phyloP scores from a whole-genome alignment of 805 yeast genomes.

The Yarrowia yakushimensis region DNA sequence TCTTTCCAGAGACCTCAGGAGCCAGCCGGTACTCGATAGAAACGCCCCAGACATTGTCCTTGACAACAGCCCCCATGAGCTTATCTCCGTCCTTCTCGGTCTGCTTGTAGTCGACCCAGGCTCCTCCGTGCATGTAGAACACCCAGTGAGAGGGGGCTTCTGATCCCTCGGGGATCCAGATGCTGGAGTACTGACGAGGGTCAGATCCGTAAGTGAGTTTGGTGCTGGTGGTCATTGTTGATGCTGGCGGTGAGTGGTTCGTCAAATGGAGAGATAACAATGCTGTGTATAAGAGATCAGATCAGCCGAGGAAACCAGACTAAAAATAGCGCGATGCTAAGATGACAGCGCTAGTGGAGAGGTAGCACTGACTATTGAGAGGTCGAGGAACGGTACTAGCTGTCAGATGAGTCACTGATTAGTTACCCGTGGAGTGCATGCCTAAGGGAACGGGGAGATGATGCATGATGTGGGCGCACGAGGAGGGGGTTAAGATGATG shows the following conservation, averaged over 20 bases:
- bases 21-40: constrained; percentile 65
- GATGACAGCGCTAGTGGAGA: background rate
- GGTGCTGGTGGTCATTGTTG: constrained; percentile 1
- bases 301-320: background rate
- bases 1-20: constrained; percentile 60
- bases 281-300: background rate
- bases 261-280: background rate
- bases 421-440: background rate
- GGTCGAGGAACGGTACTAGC: background rate
- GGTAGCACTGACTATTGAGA: background rate
- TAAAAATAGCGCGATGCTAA: constrained; percentile 12
- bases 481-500: background rate
- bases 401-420: background rate
- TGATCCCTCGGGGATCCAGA: constrained; percentile 13
- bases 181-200: background rate
- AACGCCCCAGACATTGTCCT: constrained; percentile 33
- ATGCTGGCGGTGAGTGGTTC: background rate
- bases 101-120: constrained; percentile 72
- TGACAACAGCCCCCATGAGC: constrained; percentile 37
- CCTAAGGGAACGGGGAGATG: background rate
- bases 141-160: constrained; percentile 30
- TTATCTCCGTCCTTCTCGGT: constrained; percentile 54
- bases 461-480: background rate
- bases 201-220: constrained; percentile 6
- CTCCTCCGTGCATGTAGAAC: constrained; percentile 81